A percentile compares a stretch with the other conserved stretches of the same genome.
phyloP scores from a whole-genome alignment of 257 asterid species.

The Solanum tarapatanum region DNA sequence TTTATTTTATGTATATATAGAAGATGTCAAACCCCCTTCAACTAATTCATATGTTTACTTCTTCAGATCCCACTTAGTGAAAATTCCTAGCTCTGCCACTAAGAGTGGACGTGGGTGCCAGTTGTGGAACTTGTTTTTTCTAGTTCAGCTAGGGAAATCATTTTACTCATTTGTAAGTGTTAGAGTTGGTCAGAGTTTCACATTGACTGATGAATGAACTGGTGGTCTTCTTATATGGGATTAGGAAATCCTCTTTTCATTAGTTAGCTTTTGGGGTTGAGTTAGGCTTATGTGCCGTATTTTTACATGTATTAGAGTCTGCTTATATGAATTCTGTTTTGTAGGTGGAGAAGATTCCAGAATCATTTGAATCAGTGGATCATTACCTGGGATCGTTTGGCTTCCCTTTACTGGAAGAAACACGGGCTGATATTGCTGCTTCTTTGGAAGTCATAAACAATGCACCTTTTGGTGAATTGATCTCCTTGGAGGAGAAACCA shows the following conservation, averaged over 20 bases:
- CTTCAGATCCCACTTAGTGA: too few species aligned
- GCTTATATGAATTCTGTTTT: background rate
- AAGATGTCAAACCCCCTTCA: too few species aligned
- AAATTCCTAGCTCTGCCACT: too few species aligned
- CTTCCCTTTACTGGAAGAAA: conserved; percentile 50
- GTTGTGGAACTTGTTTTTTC: background rate
- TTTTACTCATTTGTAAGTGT: background rate
- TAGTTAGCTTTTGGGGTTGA: too few species aligned
- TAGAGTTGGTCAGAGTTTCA: too few species aligned
- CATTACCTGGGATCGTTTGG: conserved; percentile 31
- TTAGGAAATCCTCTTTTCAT: background rate
- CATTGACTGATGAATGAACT: too few species aligned
- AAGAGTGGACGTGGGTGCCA: background rate
- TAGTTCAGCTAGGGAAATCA: background rate
- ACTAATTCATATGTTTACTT: too few species aligned
- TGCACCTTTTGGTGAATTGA: conserved; percentile 47
- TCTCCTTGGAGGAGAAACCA: background rate
- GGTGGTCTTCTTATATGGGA: background rate
- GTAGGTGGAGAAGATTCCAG: conserved; percentile 44
- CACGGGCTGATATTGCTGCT: conserved; percentile 34
- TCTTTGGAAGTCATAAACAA: conserved; percentile 20
- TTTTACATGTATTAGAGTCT: background rate
- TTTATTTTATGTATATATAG: too few species aligned
- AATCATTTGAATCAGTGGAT: conserved; percentile 19
- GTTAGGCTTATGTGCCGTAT: background rate